Conservation (phyloP, 192 early-diverging fungal genomes). For the Gryganskiella cystojenkinii region DNA sequence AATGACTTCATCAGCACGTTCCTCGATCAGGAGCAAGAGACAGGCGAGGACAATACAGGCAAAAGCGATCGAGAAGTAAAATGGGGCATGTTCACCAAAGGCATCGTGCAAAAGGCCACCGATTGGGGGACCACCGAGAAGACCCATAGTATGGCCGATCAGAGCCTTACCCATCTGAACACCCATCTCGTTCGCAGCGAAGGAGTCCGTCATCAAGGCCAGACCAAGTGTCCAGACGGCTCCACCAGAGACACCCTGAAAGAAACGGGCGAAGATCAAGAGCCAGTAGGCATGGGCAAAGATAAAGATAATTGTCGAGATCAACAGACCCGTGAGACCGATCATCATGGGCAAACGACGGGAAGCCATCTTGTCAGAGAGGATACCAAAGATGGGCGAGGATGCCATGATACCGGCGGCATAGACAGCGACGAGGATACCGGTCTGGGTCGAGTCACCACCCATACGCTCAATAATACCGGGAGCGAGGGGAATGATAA, state of each 20-base stretch:
- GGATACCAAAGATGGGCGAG: slow-evolving; percentile 71
- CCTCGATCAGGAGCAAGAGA: slow-evolving; percentile 69
- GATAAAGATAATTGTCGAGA: slow-evolving; percentile 72
- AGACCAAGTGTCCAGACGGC: slow-evolving; percentile 78
- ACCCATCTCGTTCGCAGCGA: slow-evolving; percentile 64
- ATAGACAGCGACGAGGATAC: slow-evolving; percentile 72
- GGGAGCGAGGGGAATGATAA: slow-evolving; percentile 78
- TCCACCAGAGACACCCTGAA: slow-evolving; percentile 79
- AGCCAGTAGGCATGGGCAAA: slow-evolving; percentile 70
- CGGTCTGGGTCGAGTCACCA: slow-evolving; percentile 67
- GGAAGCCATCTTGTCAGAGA: slow-evolving; percentile 77
- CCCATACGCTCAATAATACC: slow-evolving; percentile 69
- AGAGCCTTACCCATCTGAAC: slow-evolving; percentile 78
- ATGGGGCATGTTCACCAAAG: slow-evolving; percentile 73
- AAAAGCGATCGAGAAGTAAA: slow-evolving; percentile 74
- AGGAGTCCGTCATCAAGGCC: slow-evolving; percentile 78
- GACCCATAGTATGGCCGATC: slow-evolving; percentile 74
- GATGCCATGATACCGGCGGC: slow-evolving; percentile 70
- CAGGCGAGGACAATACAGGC: slow-evolving; percentile 63
- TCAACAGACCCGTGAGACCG: slow-evolving; percentile 68
- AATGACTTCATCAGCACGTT: slow-evolving; percentile 41
- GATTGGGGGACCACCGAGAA: slow-evolving; percentile 72
- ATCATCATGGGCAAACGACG: slow-evolving; percentile 76
- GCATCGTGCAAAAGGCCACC: slow-evolving; percentile 74
- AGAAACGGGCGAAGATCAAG: slow-evolving; percentile 74